Percentiles rank a stretch among this genome's conserved stretches.
Evolutionary conservation across 257 asterid species (phyloP).

Genomic region (Solanum chiquidenum): DNA sequence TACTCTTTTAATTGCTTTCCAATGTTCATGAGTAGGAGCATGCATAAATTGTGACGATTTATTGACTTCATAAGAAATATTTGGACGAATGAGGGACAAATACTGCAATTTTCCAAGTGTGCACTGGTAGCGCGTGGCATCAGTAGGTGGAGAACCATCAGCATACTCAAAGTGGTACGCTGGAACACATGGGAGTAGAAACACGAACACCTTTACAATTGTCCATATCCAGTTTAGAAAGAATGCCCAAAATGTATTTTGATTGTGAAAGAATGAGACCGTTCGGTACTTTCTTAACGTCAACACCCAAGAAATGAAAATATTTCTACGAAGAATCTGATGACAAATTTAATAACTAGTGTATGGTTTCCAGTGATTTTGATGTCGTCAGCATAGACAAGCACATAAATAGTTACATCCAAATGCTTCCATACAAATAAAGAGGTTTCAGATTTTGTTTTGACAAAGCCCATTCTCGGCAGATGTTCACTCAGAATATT

Average conservation of each 20-base stretch:
- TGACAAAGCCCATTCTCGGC: not conserved
- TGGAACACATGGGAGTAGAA: not conserved
- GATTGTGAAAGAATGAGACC: not conserved
- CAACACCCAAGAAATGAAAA: not conserved
- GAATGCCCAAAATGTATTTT: not conserved
- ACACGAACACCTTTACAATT: not conserved
- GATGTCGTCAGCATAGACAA: not conserved
- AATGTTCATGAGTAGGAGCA: not conserved
- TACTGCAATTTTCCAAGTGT: not conserved
- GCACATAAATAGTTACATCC: not conserved
- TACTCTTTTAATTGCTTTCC: not conserved
- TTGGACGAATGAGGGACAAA: not conserved
- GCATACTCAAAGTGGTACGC: not conserved
- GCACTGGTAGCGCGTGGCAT: not conserved
- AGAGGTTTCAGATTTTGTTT: not conserved
- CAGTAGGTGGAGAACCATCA: not conserved
- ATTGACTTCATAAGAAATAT: not conserved
- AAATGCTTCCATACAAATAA: not conserved
- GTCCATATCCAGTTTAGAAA: not conserved
- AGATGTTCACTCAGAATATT: not conserved
- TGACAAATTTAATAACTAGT: not conserved
- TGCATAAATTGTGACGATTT: not conserved
- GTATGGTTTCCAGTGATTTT: not conserved
- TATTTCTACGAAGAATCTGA: not conserved
- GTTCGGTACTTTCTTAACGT: not conserved